Evolutionary conservation across 371 early-diverging fungal genomes (phyloP).

Genomic region (Chytridium lagenaria): DNA sequence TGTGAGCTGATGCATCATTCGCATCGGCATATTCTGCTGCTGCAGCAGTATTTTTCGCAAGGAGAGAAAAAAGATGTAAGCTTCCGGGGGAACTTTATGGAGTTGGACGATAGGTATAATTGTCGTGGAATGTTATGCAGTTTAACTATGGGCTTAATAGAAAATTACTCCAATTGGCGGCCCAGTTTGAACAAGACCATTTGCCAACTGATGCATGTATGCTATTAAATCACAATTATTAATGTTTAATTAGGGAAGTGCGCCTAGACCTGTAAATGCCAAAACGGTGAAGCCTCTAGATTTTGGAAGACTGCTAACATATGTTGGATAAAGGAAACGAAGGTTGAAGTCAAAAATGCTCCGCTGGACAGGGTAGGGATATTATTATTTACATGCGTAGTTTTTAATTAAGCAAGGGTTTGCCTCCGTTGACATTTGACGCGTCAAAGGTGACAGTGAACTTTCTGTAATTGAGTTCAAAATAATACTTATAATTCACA

Average conservation of each 20-base stretch:
- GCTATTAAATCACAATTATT: too few species aligned
- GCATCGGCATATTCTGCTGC: conserved; percentile 30
- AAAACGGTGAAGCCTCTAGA: too few species aligned
- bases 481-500: too few species aligned
- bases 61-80: conserved; percentile 1
- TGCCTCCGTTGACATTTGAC: too few species aligned
- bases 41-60: conserved; percentile 32
- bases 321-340: too few species aligned
- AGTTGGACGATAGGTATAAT: conserved; percentile 28
- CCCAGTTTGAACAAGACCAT: conserved; percentile 25
- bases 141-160: background rate
- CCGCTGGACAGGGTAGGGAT: too few species aligned
- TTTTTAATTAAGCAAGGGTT: too few species aligned
- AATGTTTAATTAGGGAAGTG: too few species aligned
- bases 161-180: conserved; percentile 16
- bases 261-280: too few species aligned
- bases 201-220: conserved; percentile 10
- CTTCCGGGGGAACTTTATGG: conserved; percentile 19
- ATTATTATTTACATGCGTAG: too few species aligned
- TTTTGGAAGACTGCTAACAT: too few species aligned
- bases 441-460: background rate
- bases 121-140: background rate
- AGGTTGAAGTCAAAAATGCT: too few species aligned
- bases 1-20: conserved; percentile 32
- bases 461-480: background rate